Percentiles rank a stretch among this genome's conserved stretches.
phyloP scores from a whole-genome alignment of 2,329 filamentous ascomycete genomes.

The Colletotrichum spaethianum region DNA sequence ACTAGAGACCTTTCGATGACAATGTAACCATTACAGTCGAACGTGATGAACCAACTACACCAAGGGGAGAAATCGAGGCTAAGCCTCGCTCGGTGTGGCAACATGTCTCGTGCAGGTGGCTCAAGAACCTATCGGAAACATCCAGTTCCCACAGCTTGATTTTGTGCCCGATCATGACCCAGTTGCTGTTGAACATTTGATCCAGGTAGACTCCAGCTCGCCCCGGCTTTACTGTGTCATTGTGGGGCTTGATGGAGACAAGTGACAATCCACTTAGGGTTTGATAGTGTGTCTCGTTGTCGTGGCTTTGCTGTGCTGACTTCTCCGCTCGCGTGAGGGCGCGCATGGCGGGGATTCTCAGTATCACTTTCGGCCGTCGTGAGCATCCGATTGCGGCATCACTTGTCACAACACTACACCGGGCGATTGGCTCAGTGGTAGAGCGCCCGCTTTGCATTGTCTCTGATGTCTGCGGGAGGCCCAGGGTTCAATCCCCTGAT shows the following conservation, averaged over 20 bases:
- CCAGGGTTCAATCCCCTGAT: constrained; percentile 40
- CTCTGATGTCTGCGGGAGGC: constrained; percentile 25
- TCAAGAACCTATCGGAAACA: not conserved
- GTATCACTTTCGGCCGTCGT: not conserved
- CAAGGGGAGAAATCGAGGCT: constrained; percentile 30
- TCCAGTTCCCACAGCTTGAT: not conserved
- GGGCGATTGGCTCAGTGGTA: constrained; percentile 38
- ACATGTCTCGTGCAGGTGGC: accelerated
- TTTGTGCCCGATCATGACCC: not conserved
- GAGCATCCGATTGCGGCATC: not conserved
- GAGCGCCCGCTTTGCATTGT: constrained; percentile 36
- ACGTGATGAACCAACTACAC: constrained; percentile 35
- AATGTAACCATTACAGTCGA: constrained; percentile 25
- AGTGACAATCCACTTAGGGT: not conserved
- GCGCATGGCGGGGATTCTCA: not conserved
- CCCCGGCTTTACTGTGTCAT: not conserved
- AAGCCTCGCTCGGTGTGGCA: constrained; percentile 18
- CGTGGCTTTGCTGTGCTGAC: not conserved
- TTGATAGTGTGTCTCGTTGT: not conserved
- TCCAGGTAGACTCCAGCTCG: not conserved
- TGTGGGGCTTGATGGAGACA: not conserved
- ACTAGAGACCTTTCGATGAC: constrained; percentile 39
- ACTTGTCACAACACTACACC: not conserved
- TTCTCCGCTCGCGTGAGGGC: not conserved
- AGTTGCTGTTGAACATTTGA: not conserved